Conservation (phyloP, 441 rosid species). For the Omphalea diandra region DNA sequence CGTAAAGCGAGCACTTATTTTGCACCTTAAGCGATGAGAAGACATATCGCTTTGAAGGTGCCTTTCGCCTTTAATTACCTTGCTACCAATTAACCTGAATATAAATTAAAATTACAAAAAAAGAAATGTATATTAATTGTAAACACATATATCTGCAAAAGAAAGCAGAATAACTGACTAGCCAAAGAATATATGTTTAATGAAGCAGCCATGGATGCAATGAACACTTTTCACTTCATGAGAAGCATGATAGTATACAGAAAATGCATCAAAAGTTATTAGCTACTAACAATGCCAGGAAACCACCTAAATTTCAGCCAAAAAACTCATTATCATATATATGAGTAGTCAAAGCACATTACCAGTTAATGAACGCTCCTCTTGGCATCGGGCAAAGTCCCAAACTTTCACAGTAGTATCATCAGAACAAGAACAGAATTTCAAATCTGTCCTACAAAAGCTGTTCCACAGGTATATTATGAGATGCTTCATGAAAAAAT, state of each 20-base stretch:
- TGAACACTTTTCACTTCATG: neutral
- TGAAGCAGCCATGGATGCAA: neutral
- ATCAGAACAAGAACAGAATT: constrained; percentile 98
- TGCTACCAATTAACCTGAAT: no score
- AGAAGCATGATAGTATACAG: constrained; percentile 2
- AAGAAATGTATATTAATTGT: neutral
- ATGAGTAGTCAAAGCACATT: constrained; percentile 49
- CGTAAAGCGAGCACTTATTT: no score
- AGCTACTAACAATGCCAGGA: neutral
- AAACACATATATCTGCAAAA: neutral
- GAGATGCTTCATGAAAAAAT: constrained; percentile 1
- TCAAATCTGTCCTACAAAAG: constrained; percentile 95
- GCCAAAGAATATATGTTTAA: neutral
- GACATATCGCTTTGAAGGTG: no score
- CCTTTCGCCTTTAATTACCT: no score
- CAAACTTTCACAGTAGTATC: constrained; percentile 97
- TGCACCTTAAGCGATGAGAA: no score
- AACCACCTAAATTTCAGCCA: constrained; percentile 10
- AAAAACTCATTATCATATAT: constrained; percentile 10
- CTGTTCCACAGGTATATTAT: constrained; percentile 44
- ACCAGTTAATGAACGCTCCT: constrained; percentile 90
- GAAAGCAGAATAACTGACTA: neutral
- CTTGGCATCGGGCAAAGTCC: constrained; percentile 95
- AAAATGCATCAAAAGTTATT: constrained; percentile 4
- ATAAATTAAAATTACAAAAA: no score